Percentiles rank a stretch among this genome's conserved stretches.
Conservation (phyloP, 2,329 filamentous ascomycete genomes). For the Fusarium abutilonis region DNA sequence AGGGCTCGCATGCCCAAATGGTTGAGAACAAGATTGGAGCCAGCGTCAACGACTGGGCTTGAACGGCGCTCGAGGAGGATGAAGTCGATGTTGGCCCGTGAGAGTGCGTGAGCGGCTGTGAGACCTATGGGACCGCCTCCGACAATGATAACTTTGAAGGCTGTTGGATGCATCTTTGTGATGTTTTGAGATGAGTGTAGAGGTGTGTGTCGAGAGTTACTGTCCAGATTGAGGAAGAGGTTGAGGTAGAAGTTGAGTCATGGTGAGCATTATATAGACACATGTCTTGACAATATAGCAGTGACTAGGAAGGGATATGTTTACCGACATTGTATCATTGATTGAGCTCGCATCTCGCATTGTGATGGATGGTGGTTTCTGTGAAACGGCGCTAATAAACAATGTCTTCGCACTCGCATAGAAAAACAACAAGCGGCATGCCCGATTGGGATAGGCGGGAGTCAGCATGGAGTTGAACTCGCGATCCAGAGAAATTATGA, state of each 20-base stretch:
- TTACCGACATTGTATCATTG: not conserved
- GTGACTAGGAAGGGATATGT: not conserved
- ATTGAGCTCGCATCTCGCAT: not conserved
- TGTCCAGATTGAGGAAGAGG: not conserved
- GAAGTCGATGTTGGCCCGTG: slow-evolving; percentile 50
- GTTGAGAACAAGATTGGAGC: slow-evolving; percentile 48
- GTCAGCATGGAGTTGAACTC: not conserved
- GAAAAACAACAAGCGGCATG: not conserved
- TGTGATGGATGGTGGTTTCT: not conserved
- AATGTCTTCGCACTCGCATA: slow-evolving; percentile 19
- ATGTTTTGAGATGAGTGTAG: not conserved
- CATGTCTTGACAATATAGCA: not conserved
- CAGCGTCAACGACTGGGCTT: slow-evolving; percentile 44
- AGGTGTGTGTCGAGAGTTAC: not conserved
- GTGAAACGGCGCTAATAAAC: not conserved
- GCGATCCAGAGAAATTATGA: not conserved
- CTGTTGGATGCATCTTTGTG: not conserved
- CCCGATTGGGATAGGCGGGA: not conserved
- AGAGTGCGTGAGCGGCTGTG: slow-evolving; percentile 42
- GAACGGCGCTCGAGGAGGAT: slow-evolving; percentile 51
- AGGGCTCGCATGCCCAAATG: slow-evolving; percentile 45
- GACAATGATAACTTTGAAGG: slow-evolving; percentile 43
- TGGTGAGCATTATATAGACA: no score
- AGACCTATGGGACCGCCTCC: slow-evolving; percentile 46
- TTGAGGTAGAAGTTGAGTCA: not conserved